A percentile compares a stretch with the other conserved stretches of the same genome.
phyloP scores from a whole-genome alignment of 2,329 filamentous ascomycete species.

The Botryotinia globosa region DNA sequence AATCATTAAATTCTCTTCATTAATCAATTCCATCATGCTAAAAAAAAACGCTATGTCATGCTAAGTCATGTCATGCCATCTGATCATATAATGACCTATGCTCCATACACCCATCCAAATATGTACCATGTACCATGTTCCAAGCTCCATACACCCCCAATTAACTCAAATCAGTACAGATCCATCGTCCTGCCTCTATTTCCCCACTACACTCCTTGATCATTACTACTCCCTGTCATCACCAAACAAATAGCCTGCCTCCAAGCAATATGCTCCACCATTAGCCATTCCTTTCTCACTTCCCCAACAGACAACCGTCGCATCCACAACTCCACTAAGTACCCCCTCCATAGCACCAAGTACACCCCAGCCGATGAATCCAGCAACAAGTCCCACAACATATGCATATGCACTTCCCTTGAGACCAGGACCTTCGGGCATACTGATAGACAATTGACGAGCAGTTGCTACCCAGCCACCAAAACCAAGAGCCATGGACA shows the following conservation, averaged over 20 bases:
- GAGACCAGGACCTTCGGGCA: conserved; percentile 50
- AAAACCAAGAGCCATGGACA: conserved; percentile 85
- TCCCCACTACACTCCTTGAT: conserved; percentile 55
- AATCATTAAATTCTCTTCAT: neutral
- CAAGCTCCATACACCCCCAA: neutral
- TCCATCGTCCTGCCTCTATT: conserved; percentile 24
- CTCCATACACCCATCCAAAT: neutral
- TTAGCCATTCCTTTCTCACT: conserved; percentile 74
- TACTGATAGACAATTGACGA: conserved; percentile 65
- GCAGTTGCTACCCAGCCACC: conserved; percentile 96
- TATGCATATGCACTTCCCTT: conserved; percentile 91
- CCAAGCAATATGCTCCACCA: conserved; percentile 79
- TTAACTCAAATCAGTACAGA: neutral
- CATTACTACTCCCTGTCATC: conserved; percentile 46
- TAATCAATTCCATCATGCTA: neutral
- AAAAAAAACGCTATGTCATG: neutral
- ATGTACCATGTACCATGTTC: neutral
- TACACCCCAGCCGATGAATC: conserved; percentile 92
- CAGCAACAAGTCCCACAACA: conserved; percentile 85
- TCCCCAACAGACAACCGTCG: conserved; percentile 88
- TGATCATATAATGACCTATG: neutral
- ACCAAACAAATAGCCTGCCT: conserved; percentile 85
- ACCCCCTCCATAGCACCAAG: conserved; percentile 89
- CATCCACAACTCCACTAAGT: conserved; percentile 81
- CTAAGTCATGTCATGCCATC: neutral